Percentiles rank a stretch among this genome's conserved stretches.
Evolutionary conservation across 2,329 filamentous ascomycete species (phyloP).

Genomic region (Shiraia bambusicola): DNA sequence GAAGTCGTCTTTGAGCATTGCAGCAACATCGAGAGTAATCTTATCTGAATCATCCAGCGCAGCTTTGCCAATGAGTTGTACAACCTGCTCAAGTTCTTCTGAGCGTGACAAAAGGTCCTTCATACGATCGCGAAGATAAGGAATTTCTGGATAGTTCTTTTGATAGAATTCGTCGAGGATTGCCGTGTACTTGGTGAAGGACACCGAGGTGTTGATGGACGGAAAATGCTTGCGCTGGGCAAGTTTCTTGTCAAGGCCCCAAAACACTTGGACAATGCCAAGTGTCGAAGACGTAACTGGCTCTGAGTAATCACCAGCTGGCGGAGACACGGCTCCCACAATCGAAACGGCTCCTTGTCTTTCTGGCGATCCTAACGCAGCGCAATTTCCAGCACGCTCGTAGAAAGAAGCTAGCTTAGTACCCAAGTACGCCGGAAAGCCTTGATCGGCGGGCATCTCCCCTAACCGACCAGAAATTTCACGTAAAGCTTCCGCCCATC

Average conservation of each 20-base stretch:
- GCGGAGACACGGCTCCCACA: constrained; percentile 94
- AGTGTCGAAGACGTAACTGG: constrained; percentile 92
- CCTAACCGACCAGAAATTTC: constrained; percentile 97
- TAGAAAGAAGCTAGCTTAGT: constrained; percentile 99
- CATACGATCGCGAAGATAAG: constrained; percentile 86
- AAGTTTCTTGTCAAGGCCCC: constrained; percentile 99
- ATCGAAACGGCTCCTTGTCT: constrained; percentile 93
- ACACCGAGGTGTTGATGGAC: constrained; percentile 90
- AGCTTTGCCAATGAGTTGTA: constrained; percentile 96
- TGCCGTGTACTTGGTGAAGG: constrained; percentile 94
- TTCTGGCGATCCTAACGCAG: constrained; percentile 83
- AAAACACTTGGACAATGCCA: constrained; percentile 98
- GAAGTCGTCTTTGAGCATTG: constrained; percentile 96
- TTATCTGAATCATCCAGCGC: constrained; percentile 96
- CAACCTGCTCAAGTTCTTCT: constrained; percentile 96
- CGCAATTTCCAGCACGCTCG: constrained; percentile 90
- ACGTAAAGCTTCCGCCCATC: constrained; percentile 98
- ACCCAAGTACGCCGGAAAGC: constrained; percentile 96
- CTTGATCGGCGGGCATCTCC: constrained; percentile 99
- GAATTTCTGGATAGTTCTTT: constrained; percentile 91
- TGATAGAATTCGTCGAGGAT: constrained; percentile 92
- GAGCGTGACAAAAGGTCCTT: constrained; percentile 91
- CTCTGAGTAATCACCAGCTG: constrained; percentile 98
- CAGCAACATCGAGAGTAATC: constrained; percentile 95
- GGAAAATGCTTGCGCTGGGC: constrained; percentile 99